Conservation (phyloP, 495 filamentous ascomycete species). For the Penicillium alfredii region DNA sequence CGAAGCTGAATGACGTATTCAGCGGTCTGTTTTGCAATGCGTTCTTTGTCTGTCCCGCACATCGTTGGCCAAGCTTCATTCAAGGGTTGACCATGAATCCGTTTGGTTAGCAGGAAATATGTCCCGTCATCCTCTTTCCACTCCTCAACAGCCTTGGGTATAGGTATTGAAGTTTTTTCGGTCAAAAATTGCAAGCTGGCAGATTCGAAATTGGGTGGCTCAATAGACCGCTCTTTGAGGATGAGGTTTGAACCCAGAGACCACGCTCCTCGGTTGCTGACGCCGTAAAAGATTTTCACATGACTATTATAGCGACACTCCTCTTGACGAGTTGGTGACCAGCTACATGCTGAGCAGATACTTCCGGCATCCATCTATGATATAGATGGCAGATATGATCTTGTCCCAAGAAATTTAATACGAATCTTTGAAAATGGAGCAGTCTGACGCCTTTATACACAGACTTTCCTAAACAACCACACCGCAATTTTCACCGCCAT, state of each 20-base stretch:
- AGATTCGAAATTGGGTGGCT: slow-evolving; percentile 9
- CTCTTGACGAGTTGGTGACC: slow-evolving; percentile 9
- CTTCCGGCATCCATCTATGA: slow-evolving; percentile 2
- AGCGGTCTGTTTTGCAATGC: slow-evolving; percentile 17
- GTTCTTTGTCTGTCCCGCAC: slow-evolving; percentile 12
- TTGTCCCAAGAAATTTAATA: too few species aligned
- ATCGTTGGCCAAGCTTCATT: slow-evolving; percentile 13
- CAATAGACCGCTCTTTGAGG: slow-evolving; percentile 18
- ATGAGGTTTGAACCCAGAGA: slow-evolving; percentile 10
- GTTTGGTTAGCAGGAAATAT: slow-evolving; percentile 9
- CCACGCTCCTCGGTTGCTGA: slow-evolving; percentile 20
- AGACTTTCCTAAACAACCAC: too few species aligned
- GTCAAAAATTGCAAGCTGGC: slow-evolving; percentile 11
- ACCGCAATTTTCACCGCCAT: too few species aligned
- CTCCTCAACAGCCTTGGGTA: slow-evolving; percentile 9
- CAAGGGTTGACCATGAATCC: slow-evolving; percentile 15
- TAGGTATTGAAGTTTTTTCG: slow-evolving; percentile 13
- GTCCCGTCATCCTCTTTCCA: slow-evolving; percentile 8
- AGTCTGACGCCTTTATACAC: too few species aligned
- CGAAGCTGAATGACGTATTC: slow-evolving; percentile 18
- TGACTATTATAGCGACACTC: slow-evolving; percentile 16
- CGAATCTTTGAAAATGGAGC: too few species aligned
- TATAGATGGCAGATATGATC: too few species aligned
- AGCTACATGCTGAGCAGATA: slow-evolving; percentile 17
- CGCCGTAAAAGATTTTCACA: slow-evolving; percentile 22